These are phyloP conservation scores for Globisporangium apiculatum DNA, from an alignment of 352 stramenopile genomes.

Conservation along the genomic window DNA sequence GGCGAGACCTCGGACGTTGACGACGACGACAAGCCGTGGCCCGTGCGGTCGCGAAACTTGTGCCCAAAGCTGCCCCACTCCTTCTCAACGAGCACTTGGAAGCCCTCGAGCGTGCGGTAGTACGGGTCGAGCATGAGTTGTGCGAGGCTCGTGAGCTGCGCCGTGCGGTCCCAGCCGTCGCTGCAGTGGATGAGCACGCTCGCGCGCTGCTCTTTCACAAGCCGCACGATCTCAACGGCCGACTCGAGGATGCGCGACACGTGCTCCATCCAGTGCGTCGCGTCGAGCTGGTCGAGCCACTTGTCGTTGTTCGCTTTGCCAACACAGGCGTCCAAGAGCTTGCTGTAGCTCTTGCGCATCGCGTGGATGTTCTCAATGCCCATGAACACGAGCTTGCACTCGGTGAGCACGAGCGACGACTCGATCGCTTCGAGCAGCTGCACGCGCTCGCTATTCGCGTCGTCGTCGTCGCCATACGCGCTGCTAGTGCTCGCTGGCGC, in stretches of 20 bases:
- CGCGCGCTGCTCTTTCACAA: conserved; percentile 75
- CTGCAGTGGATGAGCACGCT: conserved; percentile 97
- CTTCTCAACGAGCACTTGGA: conserved; percentile 84
- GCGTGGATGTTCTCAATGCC: conserved; percentile 91
- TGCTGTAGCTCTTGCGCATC: conserved; percentile 84
- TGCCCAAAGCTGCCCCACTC: conserved; percentile 88
- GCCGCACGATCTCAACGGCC: conserved; percentile 74
- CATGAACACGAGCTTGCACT: conserved; percentile 86
- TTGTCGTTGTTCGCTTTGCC: conserved; percentile 63
- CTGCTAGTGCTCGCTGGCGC: conserved; percentile 4
- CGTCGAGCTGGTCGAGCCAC: conserved; percentile 70
- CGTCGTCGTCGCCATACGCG: conserved; percentile 20
- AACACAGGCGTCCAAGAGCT: conserved; percentile 60
- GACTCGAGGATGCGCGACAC: conserved; percentile 75
- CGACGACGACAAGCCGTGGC: conserved; percentile 34
- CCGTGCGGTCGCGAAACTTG: conserved; percentile 78
- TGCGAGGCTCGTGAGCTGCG: conserved; percentile 78
- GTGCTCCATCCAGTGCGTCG: conserved; percentile 72
- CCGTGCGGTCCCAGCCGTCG: conserved; percentile 96
- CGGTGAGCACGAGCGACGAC: conserved; percentile 56
- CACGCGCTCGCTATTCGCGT: conserved; percentile 10
- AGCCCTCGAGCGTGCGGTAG: conserved; percentile 85
- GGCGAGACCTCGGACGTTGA: conserved; percentile 93
- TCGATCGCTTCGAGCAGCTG: conserved; percentile 36
- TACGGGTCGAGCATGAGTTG: conserved; percentile 88